Conservation (phyloP, 2,329 filamentous ascomycete species). For the Trichoderma simmonsii region DNA sequence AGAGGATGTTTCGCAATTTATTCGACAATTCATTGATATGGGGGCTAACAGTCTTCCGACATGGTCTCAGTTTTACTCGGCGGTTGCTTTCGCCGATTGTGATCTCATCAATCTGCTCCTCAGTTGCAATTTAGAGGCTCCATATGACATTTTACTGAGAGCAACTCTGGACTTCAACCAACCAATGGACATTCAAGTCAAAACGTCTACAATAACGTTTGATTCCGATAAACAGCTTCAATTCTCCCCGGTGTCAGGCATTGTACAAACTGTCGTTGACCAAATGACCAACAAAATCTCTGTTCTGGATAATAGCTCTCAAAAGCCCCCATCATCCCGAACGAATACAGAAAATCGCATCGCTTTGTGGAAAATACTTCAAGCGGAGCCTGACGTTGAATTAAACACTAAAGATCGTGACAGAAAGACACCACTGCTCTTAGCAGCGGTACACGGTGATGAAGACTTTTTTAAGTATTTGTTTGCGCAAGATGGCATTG, state of each 20-base stretch:
- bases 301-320: not conserved
- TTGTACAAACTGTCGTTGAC: not conserved
- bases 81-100: not conserved
- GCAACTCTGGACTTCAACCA: not conserved
- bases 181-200: not conserved
- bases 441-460: not conserved
- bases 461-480: not conserved
- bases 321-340: not conserved
- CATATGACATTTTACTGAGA: not conserved
- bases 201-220: not conserved
- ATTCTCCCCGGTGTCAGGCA: not conserved
- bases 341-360: not conserved
- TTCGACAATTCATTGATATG: not conserved
- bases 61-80: not conserved
- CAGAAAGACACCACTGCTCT: not conserved
- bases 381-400: not conserved
- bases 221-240: not conserved
- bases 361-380: not conserved
- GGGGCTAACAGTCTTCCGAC: not conserved
- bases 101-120: not conserved
- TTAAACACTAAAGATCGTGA: not conserved
- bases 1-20: not conserved
- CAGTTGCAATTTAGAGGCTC: not conserved
- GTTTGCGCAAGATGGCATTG: not conserved
- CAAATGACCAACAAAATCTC: not conserved